Evolutionary conservation across 1,139 yeast genomes (phyloP).

Genomic region (Lodderomyces parapsilosis): DNA sequence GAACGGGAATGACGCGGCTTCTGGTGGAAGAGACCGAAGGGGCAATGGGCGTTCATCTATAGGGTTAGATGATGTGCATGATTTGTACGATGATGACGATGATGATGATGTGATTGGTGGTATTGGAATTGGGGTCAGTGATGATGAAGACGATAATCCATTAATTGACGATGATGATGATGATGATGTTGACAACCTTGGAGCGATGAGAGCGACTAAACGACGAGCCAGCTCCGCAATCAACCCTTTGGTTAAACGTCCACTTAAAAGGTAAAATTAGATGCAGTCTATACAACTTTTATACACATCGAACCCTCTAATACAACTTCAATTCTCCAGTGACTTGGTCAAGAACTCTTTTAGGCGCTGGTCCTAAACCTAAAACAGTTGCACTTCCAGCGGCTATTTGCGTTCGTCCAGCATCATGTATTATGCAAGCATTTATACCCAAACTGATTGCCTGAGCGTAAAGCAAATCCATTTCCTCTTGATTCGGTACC

Average conservation of each 20-base stretch:
- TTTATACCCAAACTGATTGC: constrained; percentile 82
- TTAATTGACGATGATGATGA: constrained; percentile 44
- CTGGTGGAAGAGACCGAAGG: constrained; percentile 28
- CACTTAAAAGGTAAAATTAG: constrained; percentile 12
- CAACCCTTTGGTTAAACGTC: constrained; percentile 33
- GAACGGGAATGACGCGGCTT: constrained; percentile 44
- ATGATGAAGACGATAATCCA: constrained; percentile 36
- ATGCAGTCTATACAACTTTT: too few relatives aligned
- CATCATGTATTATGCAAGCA: constrained; percentile 83
- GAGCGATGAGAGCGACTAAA: constrained; percentile 28
- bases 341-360: constrained; percentile 70
- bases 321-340: constrained; percentile 79
- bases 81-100: constrained; percentile 38
- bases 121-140: constrained; percentile 35
- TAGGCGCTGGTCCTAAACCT: constrained; percentile 98
- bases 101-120: constrained; percentile 40
- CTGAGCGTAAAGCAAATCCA: constrained; percentile 75
- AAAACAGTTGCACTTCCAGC: constrained; percentile 94
- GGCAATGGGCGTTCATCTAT: constrained; percentile 41
- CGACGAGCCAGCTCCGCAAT: constrained; percentile 47
- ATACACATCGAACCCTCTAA: constrained; percentile 25
- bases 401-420: constrained; percentile 94
- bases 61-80: constrained; percentile 48
- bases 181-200: constrained; percentile 27
- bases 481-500: constrained; percentile 68